Evolutionary conservation across 441 rosid species (phyloP).

Genomic region (Erysimum cheiri): DNA sequence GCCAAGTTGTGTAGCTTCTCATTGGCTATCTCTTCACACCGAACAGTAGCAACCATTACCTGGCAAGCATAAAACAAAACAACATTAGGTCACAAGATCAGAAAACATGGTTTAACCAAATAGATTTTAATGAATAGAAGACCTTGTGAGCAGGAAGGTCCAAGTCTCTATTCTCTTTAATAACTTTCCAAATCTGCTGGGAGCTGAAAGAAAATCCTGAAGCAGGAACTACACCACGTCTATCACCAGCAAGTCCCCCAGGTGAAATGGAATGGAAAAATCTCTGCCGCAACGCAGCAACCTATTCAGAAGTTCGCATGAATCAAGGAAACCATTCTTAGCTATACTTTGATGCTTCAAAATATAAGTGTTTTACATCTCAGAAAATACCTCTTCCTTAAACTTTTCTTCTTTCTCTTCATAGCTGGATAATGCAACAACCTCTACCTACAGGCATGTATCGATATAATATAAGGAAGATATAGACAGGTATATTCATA

Average conservation of each 20-base stretch:
- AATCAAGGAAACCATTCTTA: constrained; percentile 21
- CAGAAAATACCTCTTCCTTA: constrained; percentile 69
- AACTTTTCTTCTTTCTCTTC: constrained; percentile 83
- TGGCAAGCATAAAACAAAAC: constrained; percentile 41
- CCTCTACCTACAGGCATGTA: constrained; percentile 71
- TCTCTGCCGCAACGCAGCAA: constrained; percentile 69
- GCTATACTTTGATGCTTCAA: constrained; percentile 18
- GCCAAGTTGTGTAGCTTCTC: constrained; percentile 58
- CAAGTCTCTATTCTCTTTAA: constrained; percentile 86
- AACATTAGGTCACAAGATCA: constrained; percentile 7
- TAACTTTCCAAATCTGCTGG: constrained; percentile 83
- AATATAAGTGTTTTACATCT: constrained; percentile 1
- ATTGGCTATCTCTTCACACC: constrained; percentile 82
- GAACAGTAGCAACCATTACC: constrained; percentile 92
- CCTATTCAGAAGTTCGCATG: constrained; percentile 53
- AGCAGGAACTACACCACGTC: constrained; percentile 83
- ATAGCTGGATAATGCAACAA: constrained; percentile 81
- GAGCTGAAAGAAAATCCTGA: constrained; percentile 85
- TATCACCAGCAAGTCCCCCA: constrained; percentile 87
- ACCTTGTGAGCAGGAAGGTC: constrained; percentile 95
- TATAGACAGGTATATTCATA: background rate
- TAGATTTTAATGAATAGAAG: constrained; percentile 17
- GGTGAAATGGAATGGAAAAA: constrained; percentile 84
- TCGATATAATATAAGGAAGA: constrained; percentile 10
- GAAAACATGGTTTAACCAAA: constrained; percentile 23